Conservation (phyloP, 768 basidiomycete species). For the Leccinum imitatum region DNA sequence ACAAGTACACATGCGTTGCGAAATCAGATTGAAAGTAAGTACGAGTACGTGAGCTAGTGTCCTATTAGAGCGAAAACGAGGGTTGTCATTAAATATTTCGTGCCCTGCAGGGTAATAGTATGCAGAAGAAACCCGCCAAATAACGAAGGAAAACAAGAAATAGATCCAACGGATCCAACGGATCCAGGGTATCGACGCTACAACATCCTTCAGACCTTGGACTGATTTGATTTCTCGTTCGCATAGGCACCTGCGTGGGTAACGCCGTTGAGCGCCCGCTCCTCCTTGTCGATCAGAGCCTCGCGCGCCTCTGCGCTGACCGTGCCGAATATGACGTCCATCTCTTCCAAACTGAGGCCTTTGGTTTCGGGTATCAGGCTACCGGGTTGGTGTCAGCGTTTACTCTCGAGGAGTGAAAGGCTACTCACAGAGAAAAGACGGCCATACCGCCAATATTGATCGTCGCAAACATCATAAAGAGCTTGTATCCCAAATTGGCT, state of each 20-base stretch:
- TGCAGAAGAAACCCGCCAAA: background rate
- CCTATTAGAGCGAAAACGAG: background rate
- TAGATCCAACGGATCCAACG: background rate
- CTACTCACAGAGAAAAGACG: constrained; percentile 59
- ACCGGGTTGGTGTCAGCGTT: background rate
- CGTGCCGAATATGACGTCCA: constrained; percentile 59
- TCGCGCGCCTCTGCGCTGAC: constrained; percentile 54
- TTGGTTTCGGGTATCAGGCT: constrained; percentile 65
- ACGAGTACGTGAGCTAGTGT: background rate
- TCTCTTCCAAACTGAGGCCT: constrained; percentile 53
- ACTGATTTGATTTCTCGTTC: background rate
- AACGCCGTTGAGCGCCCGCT: constrained; percentile 28
- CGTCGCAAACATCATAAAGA: constrained; percentile 75
- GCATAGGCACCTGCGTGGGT: background rate
- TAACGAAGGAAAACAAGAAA: background rate
- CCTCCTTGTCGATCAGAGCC: constrained; percentile 48
- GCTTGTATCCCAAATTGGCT: constrained; percentile 63
- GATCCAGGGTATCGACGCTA: background rate
- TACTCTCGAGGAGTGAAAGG: background rate
- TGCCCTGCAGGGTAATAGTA: background rate
- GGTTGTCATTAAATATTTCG: background rate
- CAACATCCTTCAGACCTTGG: constrained; percentile 9
- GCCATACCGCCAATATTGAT: constrained; percentile 74
- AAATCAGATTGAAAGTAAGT: background rate
- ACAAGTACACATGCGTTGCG: no score